Conservation (phyloP, 768 basidiomycete genomes). For the Termitomyces sp. region DNA sequence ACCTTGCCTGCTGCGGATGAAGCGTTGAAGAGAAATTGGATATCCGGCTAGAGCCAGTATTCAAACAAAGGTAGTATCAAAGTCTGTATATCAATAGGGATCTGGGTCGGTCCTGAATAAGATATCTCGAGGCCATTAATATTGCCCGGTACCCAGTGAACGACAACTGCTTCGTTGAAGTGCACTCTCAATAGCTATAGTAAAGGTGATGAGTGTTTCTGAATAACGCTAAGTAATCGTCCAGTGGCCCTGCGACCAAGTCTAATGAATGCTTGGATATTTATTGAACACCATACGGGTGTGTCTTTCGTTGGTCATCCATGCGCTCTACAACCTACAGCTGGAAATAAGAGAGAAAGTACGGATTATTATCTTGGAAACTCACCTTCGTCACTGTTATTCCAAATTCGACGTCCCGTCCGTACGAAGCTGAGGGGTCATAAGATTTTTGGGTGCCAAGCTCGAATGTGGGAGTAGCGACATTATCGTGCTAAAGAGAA, state of each 20-base stretch:
- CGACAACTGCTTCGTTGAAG: no score
- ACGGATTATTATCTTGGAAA: neutral
- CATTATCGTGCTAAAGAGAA: neutral
- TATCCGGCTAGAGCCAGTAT: no score
- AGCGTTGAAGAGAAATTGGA: no score
- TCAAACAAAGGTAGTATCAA: no score
- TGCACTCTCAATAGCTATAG: no score
- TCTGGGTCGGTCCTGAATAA: no score
- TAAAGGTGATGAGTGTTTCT: neutral
- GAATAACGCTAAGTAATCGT: neutral
- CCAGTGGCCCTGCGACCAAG: no score
- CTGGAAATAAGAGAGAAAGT: neutral
- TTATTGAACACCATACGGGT: neutral
- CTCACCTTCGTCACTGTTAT: constrained; percentile 12
- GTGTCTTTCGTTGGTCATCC: constrained; percentile 1
- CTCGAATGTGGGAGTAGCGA: constrained; percentile 3
- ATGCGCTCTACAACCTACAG: constrained; percentile 10
- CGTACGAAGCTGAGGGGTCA: constrained; percentile 1
- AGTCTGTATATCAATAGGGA: no score
- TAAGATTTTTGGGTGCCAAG: constrained; percentile 1
- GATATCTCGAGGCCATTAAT: no score
- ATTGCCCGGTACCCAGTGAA: no score
- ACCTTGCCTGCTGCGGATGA: no score
- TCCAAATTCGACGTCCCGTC: constrained; percentile 6
- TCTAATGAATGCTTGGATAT: neutral